phyloP scores from a whole-genome alignment of 176 grass and related monocot genomes.

The Carex littledalei region DNA sequence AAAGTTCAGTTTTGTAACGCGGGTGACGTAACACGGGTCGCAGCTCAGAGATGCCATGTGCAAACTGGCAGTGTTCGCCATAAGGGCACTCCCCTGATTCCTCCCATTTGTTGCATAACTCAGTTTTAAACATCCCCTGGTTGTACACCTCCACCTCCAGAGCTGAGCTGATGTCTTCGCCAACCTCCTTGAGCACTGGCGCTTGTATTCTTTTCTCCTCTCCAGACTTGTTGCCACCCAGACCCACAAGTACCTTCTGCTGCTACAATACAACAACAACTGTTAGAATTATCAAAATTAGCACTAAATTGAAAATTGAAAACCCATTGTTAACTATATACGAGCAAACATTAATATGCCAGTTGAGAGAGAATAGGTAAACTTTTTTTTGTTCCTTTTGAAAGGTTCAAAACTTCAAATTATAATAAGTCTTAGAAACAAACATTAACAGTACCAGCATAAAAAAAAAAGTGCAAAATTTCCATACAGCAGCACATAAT shows the following conservation, averaged over 20 bases:
- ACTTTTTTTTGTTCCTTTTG: neutral
- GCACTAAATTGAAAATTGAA: neutral
- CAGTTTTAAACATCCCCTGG: constrained; percentile 98
- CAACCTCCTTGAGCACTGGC: constrained; percentile 18
- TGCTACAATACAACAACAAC: constrained; percentile 21
- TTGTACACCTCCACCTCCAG: constrained; percentile 90
- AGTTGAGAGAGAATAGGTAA: neutral
- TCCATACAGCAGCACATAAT: neutral
- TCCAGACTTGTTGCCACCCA: constrained; percentile 25
- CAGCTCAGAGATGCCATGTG: constrained; percentile 89
- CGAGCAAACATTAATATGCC: neutral
- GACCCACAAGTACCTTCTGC: constrained; percentile 38
- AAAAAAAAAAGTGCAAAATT: neutral
- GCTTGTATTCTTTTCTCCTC: constrained; percentile 19
- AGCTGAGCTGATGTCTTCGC: constrained; percentile 6
- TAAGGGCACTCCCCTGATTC: constrained; percentile 82
- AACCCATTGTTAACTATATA: neutral
- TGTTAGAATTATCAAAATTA: neutral
- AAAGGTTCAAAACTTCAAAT: neutral
- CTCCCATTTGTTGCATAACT: constrained; percentile 99
- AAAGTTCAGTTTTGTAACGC: constrained; percentile 92
- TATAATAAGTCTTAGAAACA: neutral
- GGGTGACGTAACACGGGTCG: constrained; percentile 96
- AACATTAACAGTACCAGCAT: neutral
- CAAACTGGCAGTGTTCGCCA: constrained; percentile 89